Evolutionary conservation across 257 asterid genomes (phyloP), one percentile per base, ranked within the genome.

Genomic region (Linderniella brevidens): DNA sequence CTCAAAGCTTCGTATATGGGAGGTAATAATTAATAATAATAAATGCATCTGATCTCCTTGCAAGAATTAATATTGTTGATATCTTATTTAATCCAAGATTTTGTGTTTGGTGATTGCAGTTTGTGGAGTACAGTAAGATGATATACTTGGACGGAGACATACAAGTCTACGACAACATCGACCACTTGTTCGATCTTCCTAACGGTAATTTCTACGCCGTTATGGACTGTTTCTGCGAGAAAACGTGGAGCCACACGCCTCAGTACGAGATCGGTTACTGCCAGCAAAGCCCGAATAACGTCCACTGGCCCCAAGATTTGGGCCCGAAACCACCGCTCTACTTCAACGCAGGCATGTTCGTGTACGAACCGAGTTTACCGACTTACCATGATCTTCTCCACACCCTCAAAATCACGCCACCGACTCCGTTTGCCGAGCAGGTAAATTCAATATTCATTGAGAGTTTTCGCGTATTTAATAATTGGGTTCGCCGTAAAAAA

Each of bases 261-360:
- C 77, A 70, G 7, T 59, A 58, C 49, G 38, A 58, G 12, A 63
- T 73, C 16, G 76, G 77, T 1, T 73, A 73, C 64, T 73, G 76
- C 68, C 80, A 73, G 49, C 80, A 73, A 60, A 8, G 73, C 49
- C 76, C 73, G 4, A 50, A 51, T 8, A 58, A 49, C 47, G 67
- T 60, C 54, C 48, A 11, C 8, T 73, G 80, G 80, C 80, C 80
- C 17, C 11, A 51, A 13, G 8, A 62, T 0, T 8, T 58, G n/a
- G 77, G 77, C 42, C 74, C 74, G 2, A 66, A 66, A 19, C 77
- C 80, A 11, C 13, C 74, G 0, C 68, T 61, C 6, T 73, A 73
- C 62, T 73, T 73, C 72, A 73, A 73, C 63, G 80, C 79, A 0
- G 79, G 79, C n/a, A 72, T 72, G 79, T 62, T 72, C 46, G 73